A percentile compares a stretch with the other conserved stretches of the same genome.
Evolutionary conservation across 2,329 filamentous ascomycete species (phyloP).

Genomic region (Pseudogymnoascus sp.): DNA sequence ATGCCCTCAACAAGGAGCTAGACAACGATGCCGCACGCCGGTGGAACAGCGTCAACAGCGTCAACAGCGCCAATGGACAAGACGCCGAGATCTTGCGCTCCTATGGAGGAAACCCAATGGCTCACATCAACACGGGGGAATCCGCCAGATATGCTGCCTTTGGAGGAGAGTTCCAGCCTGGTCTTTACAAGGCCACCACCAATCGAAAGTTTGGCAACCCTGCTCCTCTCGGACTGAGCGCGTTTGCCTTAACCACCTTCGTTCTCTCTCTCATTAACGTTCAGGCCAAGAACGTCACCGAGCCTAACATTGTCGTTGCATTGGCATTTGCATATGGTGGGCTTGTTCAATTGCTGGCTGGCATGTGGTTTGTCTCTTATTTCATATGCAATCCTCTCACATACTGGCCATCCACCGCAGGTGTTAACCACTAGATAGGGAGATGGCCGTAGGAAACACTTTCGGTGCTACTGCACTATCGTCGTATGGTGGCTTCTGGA

Average conservation of each 20-base stretch:
- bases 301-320: slow-evolving; percentile 46
- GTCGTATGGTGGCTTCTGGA: slow-evolving; percentile 57
- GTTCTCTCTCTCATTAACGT: slow-evolving; percentile 52
- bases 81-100: background rate
- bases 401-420: too few species aligned
- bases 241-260: slow-evolving; percentile 57
- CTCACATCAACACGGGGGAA: slow-evolving; percentile 36
- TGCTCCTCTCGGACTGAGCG: slow-evolving; percentile 49
- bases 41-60: slow-evolving; percentile 29
- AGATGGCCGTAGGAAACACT: slow-evolving; percentile 56
- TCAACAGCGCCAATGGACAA: background rate
- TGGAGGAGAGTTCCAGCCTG: slow-evolving; percentile 52
- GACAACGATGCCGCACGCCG: slow-evolving; percentile 24
- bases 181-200: slow-evolving; percentile 46
- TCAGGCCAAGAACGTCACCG: slow-evolving; percentile 36
- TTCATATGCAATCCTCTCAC: background rate
- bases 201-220: slow-evolving; percentile 51
- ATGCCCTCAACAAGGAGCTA: background rate
- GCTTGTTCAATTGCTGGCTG: slow-evolving; percentile 58
- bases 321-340: slow-evolving; percentile 56
- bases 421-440: slow-evolving; percentile 32
- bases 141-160: slow-evolving; percentile 43
- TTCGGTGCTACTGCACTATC: slow-evolving; percentile 55
- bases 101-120: slow-evolving; percentile 37
- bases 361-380: slow-evolving; percentile 49